Conservation (phyloP, 352 stramenopile species). For the Globisporangium lucens region DNA sequence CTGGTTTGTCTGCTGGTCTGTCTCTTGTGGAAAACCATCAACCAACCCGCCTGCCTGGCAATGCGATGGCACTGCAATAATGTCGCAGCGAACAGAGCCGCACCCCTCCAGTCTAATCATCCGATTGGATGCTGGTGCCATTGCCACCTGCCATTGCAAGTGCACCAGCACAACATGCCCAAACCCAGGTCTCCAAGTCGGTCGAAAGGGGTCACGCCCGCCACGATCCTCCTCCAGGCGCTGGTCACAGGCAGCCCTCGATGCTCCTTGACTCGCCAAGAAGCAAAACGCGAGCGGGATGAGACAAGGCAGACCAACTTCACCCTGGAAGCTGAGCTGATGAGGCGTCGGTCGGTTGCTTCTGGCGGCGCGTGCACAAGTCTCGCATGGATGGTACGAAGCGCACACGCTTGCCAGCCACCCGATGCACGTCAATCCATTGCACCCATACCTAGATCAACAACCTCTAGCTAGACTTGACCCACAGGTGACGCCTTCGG, state of each 20-base stretch:
- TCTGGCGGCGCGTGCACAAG: neutral
- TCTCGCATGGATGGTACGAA: neutral
- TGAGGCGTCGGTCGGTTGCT: neutral
- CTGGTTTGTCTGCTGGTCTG: neutral
- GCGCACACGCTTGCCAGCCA: neutral
- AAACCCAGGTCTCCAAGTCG: neutral
- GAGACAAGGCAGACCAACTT: constrained; percentile 7
- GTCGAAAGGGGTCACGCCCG: neutral
- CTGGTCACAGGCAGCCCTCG: neutral
- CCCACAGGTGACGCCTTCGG: neutral
- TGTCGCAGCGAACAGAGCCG: constrained; percentile 1
- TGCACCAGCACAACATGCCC: neutral
- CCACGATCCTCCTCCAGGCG: neutral
- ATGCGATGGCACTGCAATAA: neutral
- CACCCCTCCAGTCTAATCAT: constrained; percentile 2
- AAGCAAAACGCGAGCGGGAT: neutral
- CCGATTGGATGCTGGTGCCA: neutral
- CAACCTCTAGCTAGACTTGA: neutral
- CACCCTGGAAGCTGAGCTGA: neutral
- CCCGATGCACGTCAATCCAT: neutral
- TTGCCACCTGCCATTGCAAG: neutral
- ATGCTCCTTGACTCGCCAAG: neutral
- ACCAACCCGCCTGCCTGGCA: neutral
- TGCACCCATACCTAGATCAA: neutral
- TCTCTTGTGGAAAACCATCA: constrained; percentile 7